Percentiles rank a stretch among this genome's conserved stretches.
Conservation (phyloP, 2,329 filamentous ascomycete genomes). For the Neophaeococcomyces mojaviensis region DNA sequence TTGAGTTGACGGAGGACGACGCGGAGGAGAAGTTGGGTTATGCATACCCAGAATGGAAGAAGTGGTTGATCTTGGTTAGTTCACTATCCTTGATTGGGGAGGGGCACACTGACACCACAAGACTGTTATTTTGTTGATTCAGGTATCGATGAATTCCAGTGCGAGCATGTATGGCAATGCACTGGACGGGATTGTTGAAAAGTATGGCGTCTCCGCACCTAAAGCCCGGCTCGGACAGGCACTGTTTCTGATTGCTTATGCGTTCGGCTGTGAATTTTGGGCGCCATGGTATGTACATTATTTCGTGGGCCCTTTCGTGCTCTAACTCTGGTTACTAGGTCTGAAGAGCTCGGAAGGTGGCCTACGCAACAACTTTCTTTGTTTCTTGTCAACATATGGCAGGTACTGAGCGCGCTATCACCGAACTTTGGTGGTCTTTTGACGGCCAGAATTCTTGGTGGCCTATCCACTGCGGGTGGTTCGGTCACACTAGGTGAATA, state of each 20-base stretch:
- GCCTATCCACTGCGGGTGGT: conserved; percentile 56
- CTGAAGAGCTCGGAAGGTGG: conserved; percentile 70
- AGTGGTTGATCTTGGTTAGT: conserved; percentile 24
- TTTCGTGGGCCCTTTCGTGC: background rate
- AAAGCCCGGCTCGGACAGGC: conserved; percentile 64
- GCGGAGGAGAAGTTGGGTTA: conserved; percentile 61
- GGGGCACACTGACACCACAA: conserved; percentile 24
- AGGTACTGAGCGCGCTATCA: conserved; percentile 62
- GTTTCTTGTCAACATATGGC: conserved; percentile 69
- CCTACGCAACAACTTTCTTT: conserved; percentile 66
- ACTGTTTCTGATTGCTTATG: conserved; percentile 69
- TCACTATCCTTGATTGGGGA: background rate
- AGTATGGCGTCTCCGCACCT: conserved; percentile 61
- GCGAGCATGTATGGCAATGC: conserved; percentile 65
- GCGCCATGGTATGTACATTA: conserved; percentile 55
- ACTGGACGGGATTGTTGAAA: conserved; percentile 52
- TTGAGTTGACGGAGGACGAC: conserved; percentile 45
- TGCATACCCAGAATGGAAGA: conserved; percentile 38
- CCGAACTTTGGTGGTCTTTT: conserved; percentile 63
- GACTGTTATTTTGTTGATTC: conserved; percentile 58
- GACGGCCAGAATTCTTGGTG: conserved; percentile 59
- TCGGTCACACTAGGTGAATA: conserved; percentile 47
- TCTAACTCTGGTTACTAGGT: conserved; percentile 25
- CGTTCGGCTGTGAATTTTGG: conserved; percentile 81
- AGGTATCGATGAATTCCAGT: conserved; percentile 72